Base-by-base conservation (phyloP, 306 rosid genomes). In the Pterocarpus santalinus region DNA sequence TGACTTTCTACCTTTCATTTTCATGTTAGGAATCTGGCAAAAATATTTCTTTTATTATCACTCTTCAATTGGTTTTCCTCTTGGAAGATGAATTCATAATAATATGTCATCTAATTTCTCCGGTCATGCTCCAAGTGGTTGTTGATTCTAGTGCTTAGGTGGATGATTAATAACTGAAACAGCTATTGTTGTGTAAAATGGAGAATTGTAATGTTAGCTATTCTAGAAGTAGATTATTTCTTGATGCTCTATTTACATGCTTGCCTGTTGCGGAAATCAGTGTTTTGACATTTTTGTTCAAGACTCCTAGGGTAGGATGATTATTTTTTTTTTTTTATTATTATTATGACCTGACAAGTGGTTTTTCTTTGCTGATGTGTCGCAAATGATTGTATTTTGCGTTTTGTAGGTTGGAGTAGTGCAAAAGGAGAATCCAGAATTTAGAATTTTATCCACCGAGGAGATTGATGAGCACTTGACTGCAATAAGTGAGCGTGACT, bases 381-480 rank as follows among this genome's bases (percentile, higher is more conserved):
- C 52, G 57, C 60, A 73, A 75, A 32, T 53, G 52, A 73, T 61
- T 51, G 36, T 78, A 5, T 68, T 65, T 60, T 71, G 44, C 30
- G 28, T 61, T 73, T 80, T 88, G 39, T 62, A 96, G 99, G 99
- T 96, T 63, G 99, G 99, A 72, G 99, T 96, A 66, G 99, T 96
- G 87, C 83, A 80, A 69, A 78, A 81, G 85, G 99, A 87, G 7
- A 90, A 84, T 71, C 98, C 97, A 1, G 86, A 81, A 60, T 96
- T 96, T 61, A 89, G 97, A 86, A 97, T 92, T 77, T 69, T 96
- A 86, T 82, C 94, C 16, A 92, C 94, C 0, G 99, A 96, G 58
- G 99, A 96, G 86, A 88, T 96, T 67, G 99, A 96, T 44, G 99
- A 96, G 86, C 98, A 96, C 87, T 85, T 96, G 98, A 96, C 97